Percentiles rank a stretch among this genome's conserved stretches.
These are phyloP conservation scores for Wilhelminamyces savonicus DNA, from an alignment of 805 yeast species.

Conservation along the genomic window DNA sequence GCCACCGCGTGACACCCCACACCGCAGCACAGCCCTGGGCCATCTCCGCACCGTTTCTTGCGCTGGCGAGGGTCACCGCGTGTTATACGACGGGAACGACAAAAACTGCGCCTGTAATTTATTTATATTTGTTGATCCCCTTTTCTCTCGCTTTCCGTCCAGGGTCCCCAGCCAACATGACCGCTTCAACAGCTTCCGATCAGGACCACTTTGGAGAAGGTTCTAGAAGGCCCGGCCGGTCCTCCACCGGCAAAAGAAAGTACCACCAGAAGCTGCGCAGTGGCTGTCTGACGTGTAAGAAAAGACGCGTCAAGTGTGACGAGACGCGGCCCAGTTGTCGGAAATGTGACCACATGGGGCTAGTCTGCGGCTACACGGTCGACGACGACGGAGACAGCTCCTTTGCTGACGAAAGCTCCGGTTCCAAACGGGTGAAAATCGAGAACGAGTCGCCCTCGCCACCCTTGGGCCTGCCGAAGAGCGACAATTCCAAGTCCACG, in stretches of 20 bases:
- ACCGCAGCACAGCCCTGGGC: too few relatives aligned
- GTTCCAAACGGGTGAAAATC: constrained; percentile 2
- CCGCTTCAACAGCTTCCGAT: too few relatives aligned
- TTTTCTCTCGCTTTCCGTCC: too few relatives aligned
- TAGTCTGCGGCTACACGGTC: constrained; percentile 60
- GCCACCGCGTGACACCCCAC: too few relatives aligned
- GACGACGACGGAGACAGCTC: constrained; percentile 8
- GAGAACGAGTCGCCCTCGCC: background rate
- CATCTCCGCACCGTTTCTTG: too few relatives aligned
- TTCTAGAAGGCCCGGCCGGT: too few relatives aligned
- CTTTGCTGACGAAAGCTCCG: constrained; percentile 2
- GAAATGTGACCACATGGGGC: constrained; percentile 73
- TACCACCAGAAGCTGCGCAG: constrained; percentile 84
- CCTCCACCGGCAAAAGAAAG: constrained; percentile 66
- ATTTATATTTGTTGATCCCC: too few relatives aligned
- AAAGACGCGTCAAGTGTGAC: constrained; percentile 89
- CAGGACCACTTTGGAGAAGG: too few relatives aligned
- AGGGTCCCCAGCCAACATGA: too few relatives aligned
- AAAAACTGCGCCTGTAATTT: too few relatives aligned
- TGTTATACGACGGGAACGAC: too few relatives aligned
- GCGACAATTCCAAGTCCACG: background rate
- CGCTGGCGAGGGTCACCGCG: too few relatives aligned
- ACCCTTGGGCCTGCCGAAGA: background rate
- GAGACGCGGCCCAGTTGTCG: constrained; percentile 74
- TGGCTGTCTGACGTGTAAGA: constrained; percentile 88